Evolutionary conservation across 192 early-diverging fungal species (phyloP).

Genomic region (Entomortierella chlamydospora): DNA sequence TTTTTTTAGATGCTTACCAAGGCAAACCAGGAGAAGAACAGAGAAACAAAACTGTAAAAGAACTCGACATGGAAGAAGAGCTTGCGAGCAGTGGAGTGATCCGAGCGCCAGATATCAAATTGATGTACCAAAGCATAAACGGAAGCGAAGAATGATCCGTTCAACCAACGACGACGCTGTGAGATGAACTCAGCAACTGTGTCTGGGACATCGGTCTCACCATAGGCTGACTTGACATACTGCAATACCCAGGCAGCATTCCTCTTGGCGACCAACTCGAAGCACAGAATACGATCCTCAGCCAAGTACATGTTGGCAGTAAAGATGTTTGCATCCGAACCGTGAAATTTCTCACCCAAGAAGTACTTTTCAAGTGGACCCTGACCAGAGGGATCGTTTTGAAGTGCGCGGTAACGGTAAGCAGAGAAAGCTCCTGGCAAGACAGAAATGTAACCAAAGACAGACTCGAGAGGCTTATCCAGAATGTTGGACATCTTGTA

Average conservation of each 20-base stretch:
- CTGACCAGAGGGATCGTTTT: conserved; percentile 67
- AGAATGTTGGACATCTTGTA: conserved; percentile 80
- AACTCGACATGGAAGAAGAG: conserved; percentile 82
- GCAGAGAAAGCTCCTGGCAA: conserved; percentile 90
- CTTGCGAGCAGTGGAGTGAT: conserved; percentile 80
- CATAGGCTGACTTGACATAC: conserved; percentile 77
- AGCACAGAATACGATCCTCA: conserved; percentile 88
- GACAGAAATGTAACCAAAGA: conserved; percentile 90
- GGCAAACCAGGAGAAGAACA: conserved; percentile 93
- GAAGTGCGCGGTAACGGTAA: conserved; percentile 80
- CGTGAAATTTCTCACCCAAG: conserved; percentile 71
- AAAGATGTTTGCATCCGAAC: conserved; percentile 73
- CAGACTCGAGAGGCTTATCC: conserved; percentile 80
- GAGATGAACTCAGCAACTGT: conserved; percentile 91
- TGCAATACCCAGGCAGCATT: conserved; percentile 75
- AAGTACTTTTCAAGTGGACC: conserved; percentile 84
- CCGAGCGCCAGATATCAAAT: conserved; percentile 80
- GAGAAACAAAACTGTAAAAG: conserved; percentile 81
- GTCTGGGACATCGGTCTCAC: conserved; percentile 87
- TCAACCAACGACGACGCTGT: conserved; percentile 97
- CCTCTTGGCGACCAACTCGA: conserved; percentile 85
- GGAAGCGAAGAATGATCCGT: conserved; percentile 94
- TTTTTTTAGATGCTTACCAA: conserved; percentile 71
- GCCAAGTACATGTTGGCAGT: conserved; percentile 87
- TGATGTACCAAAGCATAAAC: conserved; percentile 88